Base-by-base conservation (phyloP, 78 protist genomes). In the Dictyostelium intermedium region DNA sequence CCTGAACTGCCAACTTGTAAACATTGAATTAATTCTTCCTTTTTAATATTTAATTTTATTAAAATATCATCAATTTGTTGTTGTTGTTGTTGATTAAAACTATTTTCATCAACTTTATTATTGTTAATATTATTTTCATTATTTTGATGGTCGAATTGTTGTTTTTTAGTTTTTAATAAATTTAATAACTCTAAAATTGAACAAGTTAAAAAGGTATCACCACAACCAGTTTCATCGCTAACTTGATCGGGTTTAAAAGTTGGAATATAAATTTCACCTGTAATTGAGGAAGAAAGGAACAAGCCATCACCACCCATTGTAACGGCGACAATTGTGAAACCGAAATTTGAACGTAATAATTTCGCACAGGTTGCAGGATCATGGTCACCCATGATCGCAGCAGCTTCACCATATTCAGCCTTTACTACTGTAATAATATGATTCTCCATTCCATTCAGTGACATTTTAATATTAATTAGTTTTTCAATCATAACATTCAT, bases 271-370 rank as follows among this genome's bases (percentile, higher is more conserved):
- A 80, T n/a, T 34, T 89, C 87, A 70, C 87, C 87, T 10, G 94
- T 89, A 13, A 35, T n/a, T 20, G 79, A 27, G 1, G 94, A 89
- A 0, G 94, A 89, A n/a, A 89, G 35, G 39, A 89, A 89, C 3
- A 84, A 69, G 43, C 94, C 94, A 61, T 89, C 87, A 10, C 94
- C 94, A 47, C 94, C 94, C 94, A 89, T 89, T 13, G 94, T 89
- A 14, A 89, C 87, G 56, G 81, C 27, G 0, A 53, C 27, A 11
- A 89, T 25, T 37, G 87, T 80, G 37, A 89, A 89, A 3, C 79
- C 82, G 45, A 80, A 89, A 45, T 89, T 69, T 7, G 4, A 5
- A 16, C 94, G 66, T 10, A 89, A 16, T 2, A 80, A 14, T 16
- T 77, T 14, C 34, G 94, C 85, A 50, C 94, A 89, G 18, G 76